Evolutionary conservation across 495 filamentous ascomycete genomes (phyloP), one percentile per base, ranked within the genome.

Genomic region (Hypoxylon trugodes): DNA sequence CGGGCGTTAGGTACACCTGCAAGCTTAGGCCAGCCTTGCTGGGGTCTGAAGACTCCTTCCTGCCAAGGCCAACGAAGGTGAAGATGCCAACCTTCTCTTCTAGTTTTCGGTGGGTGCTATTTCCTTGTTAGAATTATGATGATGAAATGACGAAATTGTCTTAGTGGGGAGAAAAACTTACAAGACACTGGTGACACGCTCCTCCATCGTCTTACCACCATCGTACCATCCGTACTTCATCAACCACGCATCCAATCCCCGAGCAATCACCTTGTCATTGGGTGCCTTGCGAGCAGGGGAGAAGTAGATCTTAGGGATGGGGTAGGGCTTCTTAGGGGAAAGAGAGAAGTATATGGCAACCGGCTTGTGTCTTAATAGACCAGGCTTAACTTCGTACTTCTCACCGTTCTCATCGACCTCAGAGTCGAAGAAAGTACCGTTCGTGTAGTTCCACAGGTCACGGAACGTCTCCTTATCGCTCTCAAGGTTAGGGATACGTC

Each of bases 391-490:
- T 12, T 26, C 24, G 8, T 47, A 24, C 32, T 13, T 21, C 24
- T 30, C 7, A 9, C 6, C 22, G 13, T 15, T 2, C n/a, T 30
- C 24, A 13, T 26, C 25, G 19, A 28, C 25, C 10, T 32, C 24
- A 7, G n/a, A 5, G 1, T 24, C 13, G n/a, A 28, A 47, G 25
- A 26, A 28, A 32, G 25, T 28, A 6, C 15, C 8, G 25, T 26
- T 47, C 25, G 43, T 28, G 6, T 28, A 15, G 13, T 26, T 47
- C 43, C 28, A 28, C 8, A 47, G 13, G 25, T 47, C 43, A 2
- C 43, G 25, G 18, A 47, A 47, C 43, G 19, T 47, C 43, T 47
- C 43, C 43, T 47, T 47, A 13, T 47, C 43, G 24, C 43, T 47
- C 10, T 47, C 25, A 3, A 47, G 43, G 19, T 47, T 26, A 15